These are phyloP conservation scores for Cladophialophora chaetospira DNA, from an alignment of 2,329 filamentous ascomycete genomes.

Conservation along the genomic window DNA sequence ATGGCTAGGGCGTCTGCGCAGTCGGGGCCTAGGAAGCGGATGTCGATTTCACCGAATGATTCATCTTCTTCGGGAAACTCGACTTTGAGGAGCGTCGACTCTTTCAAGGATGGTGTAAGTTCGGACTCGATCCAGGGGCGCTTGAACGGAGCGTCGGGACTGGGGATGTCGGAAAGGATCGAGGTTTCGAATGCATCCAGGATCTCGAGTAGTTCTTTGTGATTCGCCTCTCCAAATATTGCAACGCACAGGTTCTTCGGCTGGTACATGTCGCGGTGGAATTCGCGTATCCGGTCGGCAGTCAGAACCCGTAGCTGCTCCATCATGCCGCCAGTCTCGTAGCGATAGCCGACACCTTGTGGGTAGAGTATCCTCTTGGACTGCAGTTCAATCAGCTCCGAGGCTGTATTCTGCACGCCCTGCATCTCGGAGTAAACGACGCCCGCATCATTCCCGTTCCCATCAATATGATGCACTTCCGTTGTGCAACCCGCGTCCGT, in stretches of 20 bases:
- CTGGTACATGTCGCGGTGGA: conserved; percentile 97
- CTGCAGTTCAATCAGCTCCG: conserved; percentile 83
- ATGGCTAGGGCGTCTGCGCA: conserved; percentile 69
- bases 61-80: conserved; percentile 98
- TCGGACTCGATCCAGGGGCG: conserved; percentile 89
- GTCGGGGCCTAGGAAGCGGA: conserved; percentile 83
- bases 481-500: conserved; percentile 93
- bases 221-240: conserved; percentile 88
- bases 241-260: conserved; percentile 91
- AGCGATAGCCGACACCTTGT: conserved; percentile 86
- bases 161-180: conserved; percentile 79
- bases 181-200: conserved; percentile 86
- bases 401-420: conserved; percentile 80
- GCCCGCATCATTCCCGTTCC: conserved; percentile 89
- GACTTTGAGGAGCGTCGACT: conserved; percentile 74
- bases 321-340: conserved; percentile 98
- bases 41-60: conserved; percentile 81
- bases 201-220: conserved; percentile 75
- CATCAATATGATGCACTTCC: conserved; percentile 94
- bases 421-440: conserved; percentile 99
- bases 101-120: conserved; percentile 70
- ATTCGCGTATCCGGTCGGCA: conserved; percentile 86
- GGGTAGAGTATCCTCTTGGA: conserved; percentile 82
- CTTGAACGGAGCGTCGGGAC: conserved; percentile 73
- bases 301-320: conserved; percentile 84